Evolutionary conservation across 2,329 filamentous ascomycete species (phyloP), one percentile per base, ranked within the genome.

Genomic region (Trichophyton equinum): DNA sequence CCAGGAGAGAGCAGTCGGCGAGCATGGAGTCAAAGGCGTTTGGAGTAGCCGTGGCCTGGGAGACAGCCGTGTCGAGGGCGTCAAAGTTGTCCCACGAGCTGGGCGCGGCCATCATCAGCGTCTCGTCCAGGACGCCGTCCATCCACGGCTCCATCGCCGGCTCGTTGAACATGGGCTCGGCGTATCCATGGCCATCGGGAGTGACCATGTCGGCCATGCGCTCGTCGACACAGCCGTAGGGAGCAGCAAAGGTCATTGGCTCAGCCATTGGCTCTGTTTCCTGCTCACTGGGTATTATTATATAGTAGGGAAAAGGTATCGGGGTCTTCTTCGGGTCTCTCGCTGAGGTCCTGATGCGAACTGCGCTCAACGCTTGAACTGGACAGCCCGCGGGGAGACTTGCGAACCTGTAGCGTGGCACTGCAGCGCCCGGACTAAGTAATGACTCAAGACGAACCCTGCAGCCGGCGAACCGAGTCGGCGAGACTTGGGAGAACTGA

Each of bases 71-170:
- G 49, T 53, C 25, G 13, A 57, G 30, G 5, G 33, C 18, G 38
- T 25, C 20, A 25, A 38, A 38, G 38, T 57, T 40, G 30, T 42
- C 20, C 55, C 30, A 42, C n/a, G 30, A 27, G 51, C 25, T 51
- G 49, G 57, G 56, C 42, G 56, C 38, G 33, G 59, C 30, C 36
- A 59, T 33, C 20, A 61, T 44, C 44, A 62, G 51, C 33, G 53
- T 44, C 36, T 64, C 61, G 59, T 64, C 61, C 40, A 64, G 59
- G 42, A 64, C 58, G 44, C 62, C 63, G 27, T 61, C 58, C 59
- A 64, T 64, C 63, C 63, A 64, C 42, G 63, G 61, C 57, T 64
- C 63, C 49, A 61, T 46, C 27, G 20, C n/a, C 3, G 27, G 42
- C 38, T 33, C 58, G 42, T 36, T 59, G 44, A 60, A 25, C 18